A percentile compares a stretch with the other conserved stretches of the same genome.
These are phyloP conservation scores for Calendula officinalis DNA, from an alignment of 129 eudicot genomes.

Conservation along the genomic window DNA sequence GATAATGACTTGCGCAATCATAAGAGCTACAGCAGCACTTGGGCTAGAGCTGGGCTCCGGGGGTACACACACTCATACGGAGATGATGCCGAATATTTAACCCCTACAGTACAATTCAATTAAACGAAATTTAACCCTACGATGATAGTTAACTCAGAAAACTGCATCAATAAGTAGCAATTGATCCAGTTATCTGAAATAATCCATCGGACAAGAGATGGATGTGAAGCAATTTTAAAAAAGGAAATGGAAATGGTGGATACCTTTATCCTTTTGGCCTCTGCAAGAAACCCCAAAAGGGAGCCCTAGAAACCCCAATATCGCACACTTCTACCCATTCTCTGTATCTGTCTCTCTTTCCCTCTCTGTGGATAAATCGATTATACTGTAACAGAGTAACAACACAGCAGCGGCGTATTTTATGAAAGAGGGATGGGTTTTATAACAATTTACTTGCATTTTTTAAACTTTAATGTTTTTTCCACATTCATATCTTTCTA, in stretches of 20 bases:
- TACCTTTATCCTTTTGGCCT: constrained; percentile 76
- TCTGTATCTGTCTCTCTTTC: not conserved
- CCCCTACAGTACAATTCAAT: constrained; percentile 38
- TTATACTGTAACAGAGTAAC: too few species aligned
- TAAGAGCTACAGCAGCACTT: constrained; percentile 65
- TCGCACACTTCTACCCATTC: constrained; percentile 30
- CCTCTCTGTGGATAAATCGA: too few species aligned
- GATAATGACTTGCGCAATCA: constrained; percentile 63
- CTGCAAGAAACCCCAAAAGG: constrained; percentile 68
- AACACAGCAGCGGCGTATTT: too few species aligned
- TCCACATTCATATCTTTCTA: too few species aligned
- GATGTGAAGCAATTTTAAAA: not conserved
- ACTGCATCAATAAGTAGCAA: too few species aligned
- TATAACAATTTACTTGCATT: not conserved
- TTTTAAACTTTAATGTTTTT: too few species aligned
- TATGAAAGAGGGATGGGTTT: too few species aligned
- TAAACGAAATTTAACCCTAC: not conserved
- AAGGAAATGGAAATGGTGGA: not conserved
- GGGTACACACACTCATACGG: constrained; percentile 71
- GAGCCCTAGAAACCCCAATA: constrained; percentile 60
- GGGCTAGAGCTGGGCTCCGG: constrained; percentile 74
- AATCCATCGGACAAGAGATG: not conserved
- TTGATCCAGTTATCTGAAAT: too few species aligned
- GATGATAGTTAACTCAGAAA: too few species aligned
- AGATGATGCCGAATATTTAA: constrained; percentile 32